Conservation (phyloP, 2,329 filamentous ascomycete genomes). For the Fusarium annulatum region DNA sequence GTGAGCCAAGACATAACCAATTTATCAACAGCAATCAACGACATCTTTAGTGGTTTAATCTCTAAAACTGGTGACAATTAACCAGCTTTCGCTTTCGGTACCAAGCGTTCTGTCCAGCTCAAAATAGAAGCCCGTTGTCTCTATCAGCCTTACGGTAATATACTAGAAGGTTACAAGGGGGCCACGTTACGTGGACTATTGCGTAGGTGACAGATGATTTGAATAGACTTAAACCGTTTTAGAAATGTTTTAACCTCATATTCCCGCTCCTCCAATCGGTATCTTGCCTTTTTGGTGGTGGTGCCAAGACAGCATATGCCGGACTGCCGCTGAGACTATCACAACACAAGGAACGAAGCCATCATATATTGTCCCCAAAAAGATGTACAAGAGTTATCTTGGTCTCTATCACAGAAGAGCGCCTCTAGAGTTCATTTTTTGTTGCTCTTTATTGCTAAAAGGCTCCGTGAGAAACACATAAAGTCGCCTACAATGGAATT, state of each 20-base stretch:
- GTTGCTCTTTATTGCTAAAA: not conserved
- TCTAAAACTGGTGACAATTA: not conserved
- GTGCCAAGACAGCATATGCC: not conserved
- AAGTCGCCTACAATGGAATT: not conserved
- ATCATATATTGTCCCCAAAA: not conserved
- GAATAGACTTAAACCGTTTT: not conserved
- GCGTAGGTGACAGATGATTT: not conserved
- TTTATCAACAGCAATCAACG: not conserved
- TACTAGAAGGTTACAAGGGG: not conserved
- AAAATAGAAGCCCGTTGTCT: slow-evolving; percentile 8
- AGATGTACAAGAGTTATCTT: not conserved
- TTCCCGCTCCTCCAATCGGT: not conserved
- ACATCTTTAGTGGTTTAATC: not conserved
- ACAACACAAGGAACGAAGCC: not conserved
- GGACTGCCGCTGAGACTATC: not conserved
- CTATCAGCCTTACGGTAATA: not conserved
- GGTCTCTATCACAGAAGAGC: rapidly evolving
- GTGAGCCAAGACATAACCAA: not conserved
- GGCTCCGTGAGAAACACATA: not conserved
- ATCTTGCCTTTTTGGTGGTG: not conserved
- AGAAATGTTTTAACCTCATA: not conserved
- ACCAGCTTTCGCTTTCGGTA: not conserved
- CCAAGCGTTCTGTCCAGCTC: slow-evolving; percentile 5
- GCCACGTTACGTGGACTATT: not conserved
- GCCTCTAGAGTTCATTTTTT: rapidly evolving